phyloP scores from a whole-genome alignment of 1,284 basidiomycete genomes.

The Cryptococcus sp. region DNA sequence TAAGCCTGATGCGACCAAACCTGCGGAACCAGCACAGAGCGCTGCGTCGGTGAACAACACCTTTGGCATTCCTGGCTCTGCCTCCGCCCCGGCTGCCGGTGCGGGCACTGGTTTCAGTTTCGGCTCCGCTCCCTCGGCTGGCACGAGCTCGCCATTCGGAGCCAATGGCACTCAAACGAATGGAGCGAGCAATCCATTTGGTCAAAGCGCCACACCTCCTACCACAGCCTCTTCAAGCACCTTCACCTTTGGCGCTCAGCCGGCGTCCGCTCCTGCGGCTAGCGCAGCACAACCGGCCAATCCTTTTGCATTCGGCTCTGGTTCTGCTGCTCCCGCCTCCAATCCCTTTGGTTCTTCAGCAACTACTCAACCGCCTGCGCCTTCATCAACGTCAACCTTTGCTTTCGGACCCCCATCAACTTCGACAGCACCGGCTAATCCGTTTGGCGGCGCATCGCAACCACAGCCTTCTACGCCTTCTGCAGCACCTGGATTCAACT shows the following conservation, averaged over 20 bases:
- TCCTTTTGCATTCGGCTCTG: conserved; percentile 10
- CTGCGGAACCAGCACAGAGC: conserved; percentile 2
- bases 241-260: background rate
- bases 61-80: background rate
- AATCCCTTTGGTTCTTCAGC: background rate
- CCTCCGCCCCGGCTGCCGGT: background rate
- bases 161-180: background rate
- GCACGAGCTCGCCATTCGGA: background rate
- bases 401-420: conserved; percentile 7
- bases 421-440: conserved; percentile 3
- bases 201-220: background rate
- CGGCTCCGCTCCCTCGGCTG: conserved; percentile 1
- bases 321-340: background rate
- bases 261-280: background rate
- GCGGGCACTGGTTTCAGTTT: conserved; percentile 6
- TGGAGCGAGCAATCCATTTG: background rate
- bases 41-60: background rate
- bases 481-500: background rate
- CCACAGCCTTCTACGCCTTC: background rate
- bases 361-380: background rate
- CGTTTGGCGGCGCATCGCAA: background rate
- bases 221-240: background rate
- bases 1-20: conserved; percentile 15
- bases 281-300: background rate
- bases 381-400: conserved; percentile 6